phyloP scores from a whole-genome alignment of 768 basidiomycete genomes.

The Royoungia palumana region DNA sequence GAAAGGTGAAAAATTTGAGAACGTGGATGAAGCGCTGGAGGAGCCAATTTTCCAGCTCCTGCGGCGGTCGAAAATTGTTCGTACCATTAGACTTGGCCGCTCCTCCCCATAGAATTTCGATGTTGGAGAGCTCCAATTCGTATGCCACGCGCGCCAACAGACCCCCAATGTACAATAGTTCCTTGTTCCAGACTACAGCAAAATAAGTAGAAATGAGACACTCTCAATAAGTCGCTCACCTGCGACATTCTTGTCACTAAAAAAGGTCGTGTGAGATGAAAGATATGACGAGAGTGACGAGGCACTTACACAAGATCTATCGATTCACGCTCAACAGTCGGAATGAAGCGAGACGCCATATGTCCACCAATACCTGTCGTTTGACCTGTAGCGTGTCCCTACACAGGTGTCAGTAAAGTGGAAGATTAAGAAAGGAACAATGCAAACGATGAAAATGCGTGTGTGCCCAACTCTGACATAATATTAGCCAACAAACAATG shows the following conservation, averaged over 20 bases:
- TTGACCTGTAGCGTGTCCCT: conserved; percentile 91
- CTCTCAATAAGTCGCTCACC: conserved; percentile 38
- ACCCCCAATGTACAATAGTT: conserved; percentile 82
- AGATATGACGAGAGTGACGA: background rate
- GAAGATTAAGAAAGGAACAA: background rate
- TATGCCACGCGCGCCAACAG: conserved; percentile 80
- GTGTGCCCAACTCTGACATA: conserved; percentile 56
- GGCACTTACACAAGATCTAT: conserved; percentile 77
- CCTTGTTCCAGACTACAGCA: conserved; percentile 79
- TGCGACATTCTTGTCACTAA: conserved; percentile 80
- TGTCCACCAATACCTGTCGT: conserved; percentile 80
- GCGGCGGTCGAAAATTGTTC: conserved; percentile 30
- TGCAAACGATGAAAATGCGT: conserved; percentile 78
- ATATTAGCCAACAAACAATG: conserved; percentile 7
- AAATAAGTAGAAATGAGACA: background rate
- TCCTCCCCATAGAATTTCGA: conserved; percentile 60
- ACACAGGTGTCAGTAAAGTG: conserved; percentile 2
- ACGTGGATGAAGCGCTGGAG: conserved; percentile 67
- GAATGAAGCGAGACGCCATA: conserved; percentile 82
- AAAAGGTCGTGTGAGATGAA: background rate
- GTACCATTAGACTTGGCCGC: conserved; percentile 34
- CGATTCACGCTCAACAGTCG: conserved; percentile 93
- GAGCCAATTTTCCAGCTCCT: conserved; percentile 49
- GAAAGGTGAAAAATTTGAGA: conserved; percentile 87
- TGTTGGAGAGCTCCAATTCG: conserved; percentile 68